Conservation (phyloP, 768 basidiomycete species). For the Pleurotus djamor region DNA sequence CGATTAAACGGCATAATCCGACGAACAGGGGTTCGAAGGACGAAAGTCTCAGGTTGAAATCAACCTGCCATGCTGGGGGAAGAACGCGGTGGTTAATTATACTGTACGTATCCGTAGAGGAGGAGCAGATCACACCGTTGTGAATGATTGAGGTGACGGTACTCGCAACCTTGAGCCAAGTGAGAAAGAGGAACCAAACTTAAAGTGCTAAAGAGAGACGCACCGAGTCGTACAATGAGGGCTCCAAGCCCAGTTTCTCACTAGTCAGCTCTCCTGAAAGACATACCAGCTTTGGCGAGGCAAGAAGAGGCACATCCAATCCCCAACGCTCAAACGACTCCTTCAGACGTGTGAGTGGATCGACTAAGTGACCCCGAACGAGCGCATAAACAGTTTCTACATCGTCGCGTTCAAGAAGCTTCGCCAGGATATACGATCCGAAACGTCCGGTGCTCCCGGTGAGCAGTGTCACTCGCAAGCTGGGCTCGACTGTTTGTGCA, state of each 20-base stretch:
- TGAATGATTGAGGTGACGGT: conserved; percentile 34
- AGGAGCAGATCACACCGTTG: conserved; percentile 19
- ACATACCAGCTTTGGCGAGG: conserved; percentile 25
- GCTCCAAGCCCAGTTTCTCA: conserved; percentile 21
- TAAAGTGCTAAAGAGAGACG: neutral
- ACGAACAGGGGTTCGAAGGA: conserved; percentile 25
- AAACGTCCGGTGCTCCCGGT: conserved; percentile 17
- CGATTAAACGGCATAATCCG: conserved; percentile 27
- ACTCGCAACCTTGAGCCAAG: conserved; percentile 16
- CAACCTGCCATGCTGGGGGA: conserved; percentile 28
- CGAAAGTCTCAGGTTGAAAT: conserved; percentile 25
- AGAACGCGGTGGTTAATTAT: neutral
- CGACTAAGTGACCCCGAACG: conserved; percentile 3
- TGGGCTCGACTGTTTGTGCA: neutral
- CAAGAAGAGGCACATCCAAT: conserved; percentile 20
- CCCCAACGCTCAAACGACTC: conserved; percentile 24
- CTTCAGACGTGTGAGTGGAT: conserved; percentile 21
- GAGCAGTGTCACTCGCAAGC: neutral
- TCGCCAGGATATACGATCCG: conserved; percentile 10
- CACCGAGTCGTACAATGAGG: conserved; percentile 13
- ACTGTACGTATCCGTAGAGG: conserved; percentile 7
- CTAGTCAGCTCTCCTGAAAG: conserved; percentile 25
- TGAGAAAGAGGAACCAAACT: neutral
- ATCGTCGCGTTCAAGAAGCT: neutral
- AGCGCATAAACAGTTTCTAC: neutral